phyloP scores from a whole-genome alignment of 1,284 basidiomycete genomes.

The Fomitiporia mediterranea region DNA sequence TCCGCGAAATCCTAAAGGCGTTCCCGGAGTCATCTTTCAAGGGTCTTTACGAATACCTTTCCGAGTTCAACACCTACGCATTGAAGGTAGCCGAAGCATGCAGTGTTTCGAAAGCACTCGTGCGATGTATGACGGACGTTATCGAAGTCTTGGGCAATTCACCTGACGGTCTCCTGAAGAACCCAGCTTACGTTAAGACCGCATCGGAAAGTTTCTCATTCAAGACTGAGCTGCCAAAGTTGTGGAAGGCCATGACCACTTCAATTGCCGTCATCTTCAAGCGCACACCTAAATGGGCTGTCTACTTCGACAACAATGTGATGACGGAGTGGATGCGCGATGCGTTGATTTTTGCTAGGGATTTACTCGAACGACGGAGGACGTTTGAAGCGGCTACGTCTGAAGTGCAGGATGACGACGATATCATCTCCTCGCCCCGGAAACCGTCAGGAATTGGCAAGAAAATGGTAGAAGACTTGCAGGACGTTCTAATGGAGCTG shows the following conservation, averaged over 20 bases:
- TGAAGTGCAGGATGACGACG: slow-evolving; percentile 29
- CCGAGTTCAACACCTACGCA: slow-evolving; percentile 61
- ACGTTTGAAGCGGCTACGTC: slow-evolving; percentile 70
- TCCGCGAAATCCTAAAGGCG: slow-evolving; percentile 68
- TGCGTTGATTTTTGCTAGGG: slow-evolving; percentile 85
- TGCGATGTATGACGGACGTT: slow-evolving; percentile 87
- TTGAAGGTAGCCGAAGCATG: slow-evolving; percentile 76
- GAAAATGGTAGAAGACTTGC: slow-evolving; percentile 74
- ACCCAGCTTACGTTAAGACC: slow-evolving; percentile 48
- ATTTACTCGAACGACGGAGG: slow-evolving; percentile 75
- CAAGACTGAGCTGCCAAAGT: slow-evolving; percentile 51
- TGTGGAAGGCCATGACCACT: slow-evolving; percentile 82
- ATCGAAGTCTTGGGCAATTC: slow-evolving; percentile 80
- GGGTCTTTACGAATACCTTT: slow-evolving; percentile 65
- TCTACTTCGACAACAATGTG: slow-evolving; percentile 69
- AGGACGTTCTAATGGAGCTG: slow-evolving; percentile 73
- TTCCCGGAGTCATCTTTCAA: slow-evolving; percentile 61
- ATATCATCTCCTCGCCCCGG: slow-evolving; percentile 29
- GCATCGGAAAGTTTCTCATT: slow-evolving; percentile 38
- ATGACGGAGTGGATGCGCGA: slow-evolving; percentile 98
- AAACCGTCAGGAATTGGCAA: slow-evolving; percentile 50
- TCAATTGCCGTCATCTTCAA: slow-evolving; percentile 81
- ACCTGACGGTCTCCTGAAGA: slow-evolving; percentile 64
- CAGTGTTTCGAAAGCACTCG: slow-evolving; percentile 79
- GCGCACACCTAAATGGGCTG: slow-evolving; percentile 77